Evolutionary conservation across 106 monocot genomes (phyloP).

Genomic region (Dendrobium catenatum): DNA sequence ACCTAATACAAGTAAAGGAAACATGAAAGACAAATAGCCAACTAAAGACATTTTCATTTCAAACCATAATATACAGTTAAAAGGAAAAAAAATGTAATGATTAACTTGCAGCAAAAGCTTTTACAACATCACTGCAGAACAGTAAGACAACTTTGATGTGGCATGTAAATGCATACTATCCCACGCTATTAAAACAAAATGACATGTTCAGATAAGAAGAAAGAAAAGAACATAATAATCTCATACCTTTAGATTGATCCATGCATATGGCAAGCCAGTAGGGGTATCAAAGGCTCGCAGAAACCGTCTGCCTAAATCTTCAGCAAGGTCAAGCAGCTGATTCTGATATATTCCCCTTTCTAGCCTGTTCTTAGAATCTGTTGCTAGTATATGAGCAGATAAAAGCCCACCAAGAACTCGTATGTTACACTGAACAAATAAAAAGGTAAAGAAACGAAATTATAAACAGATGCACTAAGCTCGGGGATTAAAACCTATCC

Average conservation of each 20-base stretch:
- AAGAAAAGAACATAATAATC: neutral
- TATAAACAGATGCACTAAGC: conserved; percentile 3
- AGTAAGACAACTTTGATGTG: neutral
- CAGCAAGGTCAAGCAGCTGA: conserved; percentile 65
- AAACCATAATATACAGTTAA: neutral
- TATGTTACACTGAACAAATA: conserved; percentile 72
- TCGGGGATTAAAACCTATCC: neutral
- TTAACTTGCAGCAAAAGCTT: neutral
- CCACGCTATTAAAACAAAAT: neutral
- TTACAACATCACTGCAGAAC: neutral
- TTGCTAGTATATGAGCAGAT: conserved; percentile 90
- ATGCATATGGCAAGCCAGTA: conserved; percentile 90
- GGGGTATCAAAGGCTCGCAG: conserved; percentile 84
- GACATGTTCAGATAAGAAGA: neutral
- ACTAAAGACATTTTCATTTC: neutral
- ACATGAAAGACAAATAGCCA: neutral
- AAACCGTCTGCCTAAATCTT: conserved; percentile 79
- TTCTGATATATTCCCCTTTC: conserved; percentile 48
- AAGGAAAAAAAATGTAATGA: neutral
- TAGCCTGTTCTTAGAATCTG: conserved; percentile 62
- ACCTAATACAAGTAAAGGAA: neutral
- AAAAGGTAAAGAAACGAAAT: conserved; percentile 34
- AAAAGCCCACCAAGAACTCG: conserved; percentile 96
- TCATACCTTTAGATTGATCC: conserved; percentile 86
- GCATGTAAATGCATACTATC: neutral